phyloP scores from a whole-genome alignment of 225 moss, liverwort and hornwort species.

The Pleurozium schreberi region DNA sequence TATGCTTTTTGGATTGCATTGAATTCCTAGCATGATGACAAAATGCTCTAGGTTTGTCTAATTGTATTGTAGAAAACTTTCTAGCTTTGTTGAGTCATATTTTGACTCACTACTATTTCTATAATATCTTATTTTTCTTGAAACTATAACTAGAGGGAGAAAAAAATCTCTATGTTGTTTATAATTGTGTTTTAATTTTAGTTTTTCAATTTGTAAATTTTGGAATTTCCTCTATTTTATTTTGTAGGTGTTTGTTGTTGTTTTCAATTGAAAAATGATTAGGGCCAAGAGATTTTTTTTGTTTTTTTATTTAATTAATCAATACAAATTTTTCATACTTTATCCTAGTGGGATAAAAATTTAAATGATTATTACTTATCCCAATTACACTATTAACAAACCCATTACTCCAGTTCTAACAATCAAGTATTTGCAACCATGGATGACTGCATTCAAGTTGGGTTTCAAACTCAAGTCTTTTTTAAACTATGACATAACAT shows the following conservation, averaged over 20 bases:
- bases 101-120: not conserved
- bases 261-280: not conserved
- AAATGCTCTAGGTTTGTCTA: not conserved
- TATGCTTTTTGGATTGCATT: not conserved
- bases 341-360: too few species aligned
- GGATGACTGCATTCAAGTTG: fast-evolving
- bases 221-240: not conserved
- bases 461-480: not conserved
- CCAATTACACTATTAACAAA: not conserved
- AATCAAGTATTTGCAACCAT: not conserved
- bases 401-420: not conserved
- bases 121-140: not conserved
- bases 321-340: not conserved
- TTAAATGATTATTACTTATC: too few species aligned
- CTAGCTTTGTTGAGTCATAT: not conserved
- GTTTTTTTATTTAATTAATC: not conserved
- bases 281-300: not conserved
- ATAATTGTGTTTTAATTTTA: too few species aligned
- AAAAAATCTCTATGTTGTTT: not conserved
- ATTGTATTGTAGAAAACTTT: not conserved
- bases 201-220: not conserved
- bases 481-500: not conserved
- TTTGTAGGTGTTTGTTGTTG: not conserved
- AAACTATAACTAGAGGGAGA: not conserved
- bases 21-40: not conserved